Evolutionary conservation across 1,284 basidiomycete genomes (phyloP).

Genomic region (Amylostereum chailletii): DNA sequence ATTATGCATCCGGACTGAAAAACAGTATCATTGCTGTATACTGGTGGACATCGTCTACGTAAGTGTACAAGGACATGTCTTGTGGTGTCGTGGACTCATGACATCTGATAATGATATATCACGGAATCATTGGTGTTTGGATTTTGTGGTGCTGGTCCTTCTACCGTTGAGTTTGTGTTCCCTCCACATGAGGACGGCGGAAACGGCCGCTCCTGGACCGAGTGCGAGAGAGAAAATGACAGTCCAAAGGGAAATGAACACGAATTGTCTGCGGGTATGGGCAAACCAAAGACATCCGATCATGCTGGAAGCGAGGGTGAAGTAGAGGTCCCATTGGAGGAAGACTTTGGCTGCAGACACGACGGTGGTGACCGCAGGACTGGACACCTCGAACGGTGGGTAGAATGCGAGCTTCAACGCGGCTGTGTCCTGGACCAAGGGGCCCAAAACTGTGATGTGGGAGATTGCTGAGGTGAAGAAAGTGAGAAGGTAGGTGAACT

Average conservation of each 20-base stretch:
- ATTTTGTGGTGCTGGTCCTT: not conserved
- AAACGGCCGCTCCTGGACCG: constrained; percentile 36
- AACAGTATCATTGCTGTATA: no score
- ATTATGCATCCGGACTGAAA: no score
- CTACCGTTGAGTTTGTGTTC: constrained; percentile 21
- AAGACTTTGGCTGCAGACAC: constrained; percentile 24
- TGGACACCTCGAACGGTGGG: constrained; percentile 1
- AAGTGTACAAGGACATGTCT: no score
- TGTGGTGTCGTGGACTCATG: no score
- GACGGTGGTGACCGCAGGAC: constrained; percentile 11
- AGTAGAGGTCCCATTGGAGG: constrained; percentile 35
- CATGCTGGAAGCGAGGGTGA: constrained; percentile 26
- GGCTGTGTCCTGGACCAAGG: constrained; percentile 6
- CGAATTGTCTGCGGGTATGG: constrained; percentile 8
- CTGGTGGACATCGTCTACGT: no score
- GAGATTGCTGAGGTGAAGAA: constrained; percentile 29
- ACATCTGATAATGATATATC: no score
- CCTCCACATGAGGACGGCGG: constrained; percentile 34
- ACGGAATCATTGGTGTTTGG: no score
- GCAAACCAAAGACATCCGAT: constrained; percentile 37
- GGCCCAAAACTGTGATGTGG: constrained; percentile 28
- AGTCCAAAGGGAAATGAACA: constrained; percentile 24
- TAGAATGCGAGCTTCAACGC: constrained; percentile 7
- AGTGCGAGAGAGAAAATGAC: constrained; percentile 22
- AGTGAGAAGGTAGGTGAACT: constrained; percentile 22